Evolutionary conservation across 495 filamentous ascomycete genomes (phyloP), one percentile per base, ranked within the genome.

Genomic region (Copromyces sp.): DNA sequence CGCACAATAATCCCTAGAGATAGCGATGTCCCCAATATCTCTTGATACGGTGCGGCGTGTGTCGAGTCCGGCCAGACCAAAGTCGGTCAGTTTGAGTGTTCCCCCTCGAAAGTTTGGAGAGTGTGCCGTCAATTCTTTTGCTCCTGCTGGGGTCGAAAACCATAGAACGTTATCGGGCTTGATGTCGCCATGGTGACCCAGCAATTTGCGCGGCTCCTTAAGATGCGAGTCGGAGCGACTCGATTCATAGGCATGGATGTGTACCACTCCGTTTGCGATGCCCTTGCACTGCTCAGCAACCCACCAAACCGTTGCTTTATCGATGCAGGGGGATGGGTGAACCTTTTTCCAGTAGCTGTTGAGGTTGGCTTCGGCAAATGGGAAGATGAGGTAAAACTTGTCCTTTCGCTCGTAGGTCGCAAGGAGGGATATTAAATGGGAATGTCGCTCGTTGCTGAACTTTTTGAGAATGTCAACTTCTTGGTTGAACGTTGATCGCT

Each of bases 111-210:
- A 39, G 1, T 24, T 24, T 17, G 1, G 9, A 8, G 12, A 37
- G 2, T 38, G 3, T 2, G 9, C 20, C 3, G n/a, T 9, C 7
- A 12, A 3, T 2, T 32, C 7, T 44, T 70, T 38, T 9, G 17
- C 24, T 24, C 24, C 7, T 7, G 38, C 38, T 39, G 38, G 6
- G 38, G 1, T 39, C 38, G 38, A 41, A 39, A 78, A 78, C 71
- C 71, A 74, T 32, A 78, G 75, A 16, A 78, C 59, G 39, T 78
- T 78, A 11, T 76, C 71, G 1, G 76, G 76, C 38, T 79, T 77
- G 45, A 78, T 76, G 69, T 78, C 76, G 37, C 76, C 76, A 39
- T 78, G 76, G 6, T 69, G 72, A 38, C 74, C 70, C 29, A 59
- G 76, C 29, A 70, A 77, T 70, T 44, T 77, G 72, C n/a, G 70